A percentile compares a stretch with the other conserved stretches of the same genome.
Conservation (phyloP, 2,329 filamentous ascomycete species). For the Arthrobotrys sinensis region DNA sequence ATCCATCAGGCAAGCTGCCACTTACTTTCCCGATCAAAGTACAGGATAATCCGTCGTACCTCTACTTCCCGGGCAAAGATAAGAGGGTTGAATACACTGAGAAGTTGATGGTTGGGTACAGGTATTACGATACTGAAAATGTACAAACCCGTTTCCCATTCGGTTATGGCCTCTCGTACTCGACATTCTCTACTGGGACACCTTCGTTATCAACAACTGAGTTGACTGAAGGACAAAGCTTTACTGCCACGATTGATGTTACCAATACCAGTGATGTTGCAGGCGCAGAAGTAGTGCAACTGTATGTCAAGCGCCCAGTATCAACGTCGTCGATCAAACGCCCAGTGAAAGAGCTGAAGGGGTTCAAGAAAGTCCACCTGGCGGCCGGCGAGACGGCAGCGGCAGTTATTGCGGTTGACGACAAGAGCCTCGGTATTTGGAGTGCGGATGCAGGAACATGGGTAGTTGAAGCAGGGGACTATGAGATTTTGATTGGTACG, state of each 20-base stretch:
- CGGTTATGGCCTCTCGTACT: conserved; percentile 78
- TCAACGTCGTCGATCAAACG: conserved; percentile 76
- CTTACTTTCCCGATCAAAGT: conserved; percentile 78
- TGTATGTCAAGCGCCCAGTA: conserved; percentile 71
- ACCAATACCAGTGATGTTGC: conserved; percentile 74
- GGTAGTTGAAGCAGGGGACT: conserved; percentile 51
- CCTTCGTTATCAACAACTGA: conserved; percentile 70
- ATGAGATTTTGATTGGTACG: conserved; percentile 50
- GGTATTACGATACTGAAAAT: conserved; percentile 76
- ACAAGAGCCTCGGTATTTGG: conserved; percentile 52
- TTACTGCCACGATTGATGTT: conserved; percentile 69
- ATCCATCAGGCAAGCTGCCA: conserved; percentile 79
- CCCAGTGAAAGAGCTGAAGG: conserved; percentile 76
- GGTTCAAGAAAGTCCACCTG: conserved; percentile 75
- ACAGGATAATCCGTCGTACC: conserved; percentile 79
- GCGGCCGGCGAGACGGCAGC: conserved; percentile 34
- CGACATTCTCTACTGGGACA: conserved; percentile 75
- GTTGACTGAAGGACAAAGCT: conserved; percentile 72
- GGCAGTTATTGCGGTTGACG: conserved; percentile 37
- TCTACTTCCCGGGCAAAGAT: conserved; percentile 82
- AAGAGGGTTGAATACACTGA: conserved; percentile 79
- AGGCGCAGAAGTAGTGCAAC: conserved; percentile 78
- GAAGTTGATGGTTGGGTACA: conserved; percentile 80
- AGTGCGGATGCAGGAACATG: conserved; percentile 38
- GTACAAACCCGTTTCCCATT: conserved; percentile 77